Evolutionary conservation across 768 basidiomycete genomes (phyloP), one percentile per base, ranked within the genome.

Genomic region (Agrocybe praecox): DNA sequence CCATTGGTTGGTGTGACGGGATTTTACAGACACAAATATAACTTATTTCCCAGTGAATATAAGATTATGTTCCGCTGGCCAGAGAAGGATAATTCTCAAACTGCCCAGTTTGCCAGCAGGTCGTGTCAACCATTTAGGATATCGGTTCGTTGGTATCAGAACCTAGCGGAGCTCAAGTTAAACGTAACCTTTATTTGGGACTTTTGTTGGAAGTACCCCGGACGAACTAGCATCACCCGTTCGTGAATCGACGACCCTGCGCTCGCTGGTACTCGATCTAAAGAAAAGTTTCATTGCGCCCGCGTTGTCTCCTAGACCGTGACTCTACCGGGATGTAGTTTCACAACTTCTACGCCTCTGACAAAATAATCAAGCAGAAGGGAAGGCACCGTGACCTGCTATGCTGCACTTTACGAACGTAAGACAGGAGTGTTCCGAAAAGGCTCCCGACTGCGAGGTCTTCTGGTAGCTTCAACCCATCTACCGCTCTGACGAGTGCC

Each of bases 371-470:
- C 33, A 48, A 29, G 42, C 47, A 17, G 18, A 36, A n/a, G 23
- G 14, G 22, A 32, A 40, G 36, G 32, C 32, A 54, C 10, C 53
- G 53, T 54, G 53, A 54, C 53, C 53, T 45, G n/a, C 45, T 23
- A 34, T 33, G 32, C 26, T 34, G 21, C 9, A 32, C 2, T n/a
- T n/a, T 40, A 40, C 33, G 8, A 34, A 34, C 15, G 33, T 7
- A 34, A 34, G 33, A 15, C 36, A 40, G 36, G 36, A 40, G 36
- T 40, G 6, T n/a, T n/a, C 36, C 36, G 36, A 40, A 40, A 40
- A 6, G 36, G 5, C n/a, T 40, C 36, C 36, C n/a, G 36, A 40
- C 4, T 40, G 14, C 12, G 36, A 5, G 36, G n/a, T n/a, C 12
- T 15, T 12, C n/a, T 40, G 36, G 14, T n/a, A 40, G 36, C 36